Evolutionary conservation across 306 rosid genomes (phyloP).

Genomic region (Trichosanthes truncata): DNA sequence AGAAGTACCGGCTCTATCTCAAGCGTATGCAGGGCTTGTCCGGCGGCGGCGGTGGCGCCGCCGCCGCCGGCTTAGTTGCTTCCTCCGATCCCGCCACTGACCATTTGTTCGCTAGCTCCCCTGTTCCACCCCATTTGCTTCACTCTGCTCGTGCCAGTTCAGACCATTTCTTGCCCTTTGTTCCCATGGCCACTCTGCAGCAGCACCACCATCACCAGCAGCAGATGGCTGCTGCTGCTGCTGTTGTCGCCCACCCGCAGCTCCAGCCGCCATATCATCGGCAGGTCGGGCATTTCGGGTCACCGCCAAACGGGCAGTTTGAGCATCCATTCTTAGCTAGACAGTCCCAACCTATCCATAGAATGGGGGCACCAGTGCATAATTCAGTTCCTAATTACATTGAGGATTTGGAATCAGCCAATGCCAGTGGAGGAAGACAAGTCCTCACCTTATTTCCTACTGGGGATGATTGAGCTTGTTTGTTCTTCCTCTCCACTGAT

Average conservation of each 20-base stretch:
- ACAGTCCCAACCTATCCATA: slow-evolving; percentile 56
- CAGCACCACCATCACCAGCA: slow-evolving; percentile 78
- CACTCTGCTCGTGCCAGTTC: slow-evolving; percentile 66
- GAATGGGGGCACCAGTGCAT: slow-evolving; percentile 68
- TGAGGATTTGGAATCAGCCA: slow-evolving; percentile 80
- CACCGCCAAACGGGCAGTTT: slow-evolving; percentile 77
- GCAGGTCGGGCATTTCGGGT: slow-evolving; percentile 80
- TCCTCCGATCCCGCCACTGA: slow-evolving; percentile 68
- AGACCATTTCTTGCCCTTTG: slow-evolving; percentile 83
- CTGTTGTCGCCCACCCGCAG: slow-evolving; percentile 34
- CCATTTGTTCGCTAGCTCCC: slow-evolving; percentile 81
- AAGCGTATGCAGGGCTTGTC: slow-evolving; percentile 92
- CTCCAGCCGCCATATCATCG: slow-evolving; percentile 54
- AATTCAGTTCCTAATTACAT: slow-evolving; percentile 40
- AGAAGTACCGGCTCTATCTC: slow-evolving; percentile 86
- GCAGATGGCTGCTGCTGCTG: slow-evolving; percentile 43
- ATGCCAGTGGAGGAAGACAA: slow-evolving; percentile 72
- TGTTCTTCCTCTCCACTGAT: background rate
- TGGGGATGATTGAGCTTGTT: slow-evolving; percentile 67
- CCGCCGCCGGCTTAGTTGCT: slow-evolving; percentile 19
- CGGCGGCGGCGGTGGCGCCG: slow-evolving; percentile 29
- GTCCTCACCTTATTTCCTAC: slow-evolving; percentile 88
- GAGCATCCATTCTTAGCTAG: slow-evolving; percentile 73
- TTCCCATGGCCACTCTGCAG: slow-evolving; percentile 68
- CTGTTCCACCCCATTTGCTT: slow-evolving; percentile 78